These are phyloP conservation scores for Smallanthus sonchifolius DNA, from an alignment of 129 eudicot species.

Conservation along the genomic window DNA sequence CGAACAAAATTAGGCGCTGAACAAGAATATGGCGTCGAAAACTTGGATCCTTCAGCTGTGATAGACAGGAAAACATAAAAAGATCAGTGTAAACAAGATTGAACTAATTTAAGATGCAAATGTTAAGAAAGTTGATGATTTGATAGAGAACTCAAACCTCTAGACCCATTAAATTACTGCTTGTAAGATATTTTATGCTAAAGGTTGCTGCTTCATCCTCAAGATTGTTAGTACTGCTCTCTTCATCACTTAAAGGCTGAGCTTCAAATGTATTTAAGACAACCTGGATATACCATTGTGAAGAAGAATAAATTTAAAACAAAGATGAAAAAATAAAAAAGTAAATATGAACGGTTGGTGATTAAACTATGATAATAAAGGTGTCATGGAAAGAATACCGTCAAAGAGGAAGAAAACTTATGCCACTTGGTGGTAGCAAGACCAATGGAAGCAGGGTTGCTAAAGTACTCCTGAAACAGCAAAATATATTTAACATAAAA, in stretches of 20 bases:
- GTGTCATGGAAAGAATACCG: slow-evolving; percentile 37
- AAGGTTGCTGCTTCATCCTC: slow-evolving; percentile 92
- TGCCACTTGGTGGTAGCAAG: slow-evolving; percentile 74
- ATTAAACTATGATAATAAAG: neutral
- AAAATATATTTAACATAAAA: neutral
- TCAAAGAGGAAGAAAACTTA: slow-evolving; percentile 74
- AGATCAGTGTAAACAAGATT: slow-evolving; percentile 10
- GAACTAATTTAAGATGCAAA: neutral
- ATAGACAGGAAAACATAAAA: slow-evolving; percentile 5
- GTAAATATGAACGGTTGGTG: neutral
- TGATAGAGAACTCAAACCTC: slow-evolving; percentile 47
- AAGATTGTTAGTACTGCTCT: slow-evolving; percentile 73
- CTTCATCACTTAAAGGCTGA: slow-evolving; percentile 95
- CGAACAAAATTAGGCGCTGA: slow-evolving; percentile 88
- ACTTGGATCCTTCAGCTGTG: slow-evolving; percentile 93
- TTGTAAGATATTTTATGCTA: slow-evolving; percentile 91
- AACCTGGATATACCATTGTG: slow-evolving; percentile 41
- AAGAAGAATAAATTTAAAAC: neutral
- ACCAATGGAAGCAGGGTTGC: slow-evolving; percentile 69
- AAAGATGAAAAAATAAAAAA: neutral
- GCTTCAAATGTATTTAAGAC: slow-evolving; percentile 84
- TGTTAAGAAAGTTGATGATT: neutral
- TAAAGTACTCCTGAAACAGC: slow-evolving; percentile 64
- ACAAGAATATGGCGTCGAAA: slow-evolving; percentile 92
- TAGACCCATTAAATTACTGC: slow-evolving; percentile 96